phyloP scores from a whole-genome alignment of 2,329 filamentous ascomycete species.

The Byssoonygena ceratinophila region DNA sequence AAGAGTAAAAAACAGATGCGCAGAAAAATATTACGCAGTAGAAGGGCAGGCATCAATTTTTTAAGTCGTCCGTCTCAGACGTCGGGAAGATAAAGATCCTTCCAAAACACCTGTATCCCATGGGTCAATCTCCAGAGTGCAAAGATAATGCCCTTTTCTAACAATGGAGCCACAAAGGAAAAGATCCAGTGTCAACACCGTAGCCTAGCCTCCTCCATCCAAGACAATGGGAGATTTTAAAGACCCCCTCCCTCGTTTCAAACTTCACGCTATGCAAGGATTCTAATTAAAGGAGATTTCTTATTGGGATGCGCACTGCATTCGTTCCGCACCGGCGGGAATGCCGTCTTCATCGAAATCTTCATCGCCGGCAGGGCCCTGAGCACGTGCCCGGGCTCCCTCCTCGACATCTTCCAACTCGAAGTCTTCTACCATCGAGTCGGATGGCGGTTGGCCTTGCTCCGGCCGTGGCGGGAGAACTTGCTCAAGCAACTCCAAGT shows the following conservation, averaged over 20 bases:
- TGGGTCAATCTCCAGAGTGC: conserved; percentile 1
- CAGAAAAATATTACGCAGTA: conserved; percentile 7
- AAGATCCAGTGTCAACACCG: conserved; percentile 1
- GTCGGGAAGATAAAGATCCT: conserved; percentile 7
- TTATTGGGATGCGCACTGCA: conserved; percentile 46
- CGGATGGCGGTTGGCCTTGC: conserved; percentile 58
- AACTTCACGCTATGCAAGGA: conserved; percentile 3
- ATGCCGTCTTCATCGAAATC: conserved; percentile 56
- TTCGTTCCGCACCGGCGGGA: conserved; percentile 40
- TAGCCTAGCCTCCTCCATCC: conserved; percentile 2
- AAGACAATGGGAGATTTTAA: conserved; percentile 2
- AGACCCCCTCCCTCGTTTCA: conserved; percentile 4
- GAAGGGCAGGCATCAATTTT: conserved; percentile 4
- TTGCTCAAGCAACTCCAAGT: conserved; percentile 68
- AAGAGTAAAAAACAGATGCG: background rate
- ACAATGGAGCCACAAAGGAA: background rate
- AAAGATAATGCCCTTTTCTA: conserved; percentile 4
- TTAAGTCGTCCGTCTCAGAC: background rate
- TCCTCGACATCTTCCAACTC: conserved; percentile 78
- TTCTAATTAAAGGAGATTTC: conserved; percentile 6
- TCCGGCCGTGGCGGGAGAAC: conserved; percentile 66
- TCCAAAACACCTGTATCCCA: conserved; percentile 11
- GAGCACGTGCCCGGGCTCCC: conserved; percentile 53
- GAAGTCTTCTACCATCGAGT: conserved; percentile 86
- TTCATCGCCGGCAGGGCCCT: conserved; percentile 56